Evolutionary conservation across 345 rosid species (phyloP).

Genomic region (Nephelium lappaceum): DNA sequence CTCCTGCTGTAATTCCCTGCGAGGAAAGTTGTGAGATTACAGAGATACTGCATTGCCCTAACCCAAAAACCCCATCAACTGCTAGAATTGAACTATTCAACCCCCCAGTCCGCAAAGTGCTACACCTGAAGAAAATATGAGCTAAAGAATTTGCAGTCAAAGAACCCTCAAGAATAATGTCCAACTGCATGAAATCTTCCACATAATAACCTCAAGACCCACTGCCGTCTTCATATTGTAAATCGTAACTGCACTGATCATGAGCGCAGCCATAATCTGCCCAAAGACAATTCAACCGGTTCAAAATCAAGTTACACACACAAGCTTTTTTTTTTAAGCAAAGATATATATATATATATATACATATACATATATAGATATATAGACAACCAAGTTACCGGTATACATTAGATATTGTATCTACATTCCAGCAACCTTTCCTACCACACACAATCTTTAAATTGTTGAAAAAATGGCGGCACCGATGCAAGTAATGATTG

Average conservation of each 20-base stretch:
- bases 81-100: constrained; percentile 82
- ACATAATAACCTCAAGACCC: constrained; percentile 88
- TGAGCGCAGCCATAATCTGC: constrained; percentile 74
- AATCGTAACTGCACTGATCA: constrained; percentile 75
- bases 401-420: no score
- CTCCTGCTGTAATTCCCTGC: constrained; percentile 74
- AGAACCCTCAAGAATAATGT: no score
- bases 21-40: constrained; percentile 89
- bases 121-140: constrained; percentile 88
- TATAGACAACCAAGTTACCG: no score
- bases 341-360: no score
- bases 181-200: constrained; percentile 65
- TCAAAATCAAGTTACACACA: no score
- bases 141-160: constrained; percentile 65
- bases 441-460: no score
- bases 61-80: constrained; percentile 92
- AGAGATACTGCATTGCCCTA: constrained; percentile 90
- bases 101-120: constrained; percentile 74
- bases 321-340: no score
- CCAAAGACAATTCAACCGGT: no score
- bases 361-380: no score
- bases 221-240: constrained; percentile 98
- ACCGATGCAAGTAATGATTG: no score
- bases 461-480: no score
- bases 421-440: no score